Evolutionary conservation across 1,284 basidiomycete species (phyloP), one percentile per base, ranked within the genome.

Genomic region (Melampsora medusae): DNA sequence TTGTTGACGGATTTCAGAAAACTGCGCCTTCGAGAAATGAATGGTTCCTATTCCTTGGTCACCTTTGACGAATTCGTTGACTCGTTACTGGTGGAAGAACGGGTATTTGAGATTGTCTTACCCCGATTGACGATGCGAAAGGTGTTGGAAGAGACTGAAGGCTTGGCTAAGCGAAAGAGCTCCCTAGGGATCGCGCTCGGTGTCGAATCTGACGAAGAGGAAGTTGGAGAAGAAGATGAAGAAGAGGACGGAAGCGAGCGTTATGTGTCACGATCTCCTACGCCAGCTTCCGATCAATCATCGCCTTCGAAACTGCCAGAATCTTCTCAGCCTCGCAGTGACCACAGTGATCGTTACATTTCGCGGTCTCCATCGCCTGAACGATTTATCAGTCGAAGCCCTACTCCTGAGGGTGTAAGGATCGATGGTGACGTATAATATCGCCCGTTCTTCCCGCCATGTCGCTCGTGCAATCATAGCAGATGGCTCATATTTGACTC

Each of bases 101-200:
- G 95, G 77, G 95, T 95, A 1, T 99, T 95, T 83, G 96, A 99
- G 84, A 92, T 94, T 80, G 98, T 98, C 80, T 85, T 99, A 66
- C 97, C 97, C 5, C 89, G 97, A 60, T 85, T 99, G 78, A 89
- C 89, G 2, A 93, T 91, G 84, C 88, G 97, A 22, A 88, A 90
- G 73, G 90, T 93, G 0, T 85, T 99, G 17, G 96, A 99, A 85
- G 93, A 97, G 80, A 91, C 89, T 28, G 91, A 93, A 72, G 95
- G 97, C 0, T 86, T 99, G 53, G 89, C 90, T 0, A 90, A 91
- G 2, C 85, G 93, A 22, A 89, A 90, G 82, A 93, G 91, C 81
- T 87, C 89, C 67, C 84, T 97, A 25, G 86, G 93, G 77, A 89
- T 92, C 78, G 92, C 91, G 0, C 87, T 96, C 87, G 89, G 78